Conservation (phyloP, 768 basidiomycete species). For the Suillus lakei region DNA sequence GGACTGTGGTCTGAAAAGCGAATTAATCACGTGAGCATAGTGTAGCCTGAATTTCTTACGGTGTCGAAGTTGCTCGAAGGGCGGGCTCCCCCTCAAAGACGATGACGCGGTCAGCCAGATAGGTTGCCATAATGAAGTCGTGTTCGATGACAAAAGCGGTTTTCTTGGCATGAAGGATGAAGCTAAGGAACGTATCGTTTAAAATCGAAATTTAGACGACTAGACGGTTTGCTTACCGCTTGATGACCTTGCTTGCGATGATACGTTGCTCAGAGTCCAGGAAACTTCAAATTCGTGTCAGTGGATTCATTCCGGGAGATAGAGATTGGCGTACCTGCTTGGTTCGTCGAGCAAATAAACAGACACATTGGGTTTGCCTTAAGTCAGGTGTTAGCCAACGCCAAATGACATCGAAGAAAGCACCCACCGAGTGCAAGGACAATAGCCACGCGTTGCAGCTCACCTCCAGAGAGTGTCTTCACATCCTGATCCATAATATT, state of each 20-base stretch:
- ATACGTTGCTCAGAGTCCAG: conserved; percentile 99
- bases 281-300: conserved; percentile 58
- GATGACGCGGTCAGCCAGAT: conserved; percentile 96
- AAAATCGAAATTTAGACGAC: conserved; percentile 3
- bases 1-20: conserved; percentile 76
- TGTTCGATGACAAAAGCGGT: conserved; percentile 99
- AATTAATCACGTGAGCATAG: conserved; percentile 9
- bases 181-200: conserved; percentile 46
- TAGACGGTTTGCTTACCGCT: conserved; percentile 59
- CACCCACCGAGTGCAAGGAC: conserved; percentile 82
- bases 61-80: conserved; percentile 85
- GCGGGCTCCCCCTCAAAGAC: conserved; percentile 91
- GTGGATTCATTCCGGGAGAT: conserved; percentile 4
- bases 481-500: conserved; percentile 97
- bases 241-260: conserved; percentile 96
- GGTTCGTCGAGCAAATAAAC: conserved; percentile 98
- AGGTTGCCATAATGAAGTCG: conserved; percentile 99
- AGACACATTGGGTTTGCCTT: conserved; percentile 76
- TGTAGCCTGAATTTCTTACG: conserved; percentile 53
- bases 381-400: conserved; percentile 10
- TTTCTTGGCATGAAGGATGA: conserved; percentile 95
- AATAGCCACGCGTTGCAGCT: conserved; percentile 96
- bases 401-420: neutral
- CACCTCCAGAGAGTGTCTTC: conserved; percentile 97
- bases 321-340: conserved; percentile 55